Evolutionary conservation across 2,329 filamentous ascomycete species (phyloP).

Genomic region (Alternaria burnsii): DNA sequence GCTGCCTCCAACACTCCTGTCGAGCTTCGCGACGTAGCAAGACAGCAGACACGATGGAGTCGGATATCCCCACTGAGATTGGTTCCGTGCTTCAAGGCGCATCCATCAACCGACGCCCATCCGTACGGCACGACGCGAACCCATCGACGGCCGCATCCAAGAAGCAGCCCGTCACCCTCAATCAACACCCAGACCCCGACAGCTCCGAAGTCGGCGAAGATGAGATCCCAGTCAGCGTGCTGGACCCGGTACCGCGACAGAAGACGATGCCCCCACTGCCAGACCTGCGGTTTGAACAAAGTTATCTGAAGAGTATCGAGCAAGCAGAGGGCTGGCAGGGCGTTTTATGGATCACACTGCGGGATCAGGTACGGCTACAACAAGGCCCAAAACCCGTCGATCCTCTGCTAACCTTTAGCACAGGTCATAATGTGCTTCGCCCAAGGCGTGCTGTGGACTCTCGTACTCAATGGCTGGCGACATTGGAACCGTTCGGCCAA

Average conservation of each 20-base stretch:
- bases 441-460: constrained; percentile 89
- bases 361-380: constrained; percentile 76
- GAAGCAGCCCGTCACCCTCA: constrained; percentile 66
- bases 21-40: constrained; percentile 3
- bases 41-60: constrained; percentile 57
- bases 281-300: constrained; percentile 96
- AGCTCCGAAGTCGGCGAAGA: constrained; percentile 66
- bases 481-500: constrained; percentile 84
- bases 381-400: background rate
- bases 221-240: constrained; percentile 73
- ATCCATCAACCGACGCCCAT: constrained; percentile 77
- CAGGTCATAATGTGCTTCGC: constrained; percentile 85
- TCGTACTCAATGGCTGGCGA: constrained; percentile 86
- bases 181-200: constrained; percentile 47
- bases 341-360: constrained; percentile 82
- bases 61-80: constrained; percentile 70
- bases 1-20: constrained; percentile 7
- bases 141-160: constrained; percentile 77
- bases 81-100: constrained; percentile 83
- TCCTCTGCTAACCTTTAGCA: constrained; percentile 3
- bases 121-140: constrained; percentile 77
- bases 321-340: constrained; percentile 80
- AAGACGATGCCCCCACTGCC: constrained; percentile 73
- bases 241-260: constrained; percentile 64
- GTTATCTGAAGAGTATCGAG: constrained; percentile 90